phyloP scores from a whole-genome alignment of 2,329 filamentous ascomycete species.

The Pyrenochaeta sp. region DNA sequence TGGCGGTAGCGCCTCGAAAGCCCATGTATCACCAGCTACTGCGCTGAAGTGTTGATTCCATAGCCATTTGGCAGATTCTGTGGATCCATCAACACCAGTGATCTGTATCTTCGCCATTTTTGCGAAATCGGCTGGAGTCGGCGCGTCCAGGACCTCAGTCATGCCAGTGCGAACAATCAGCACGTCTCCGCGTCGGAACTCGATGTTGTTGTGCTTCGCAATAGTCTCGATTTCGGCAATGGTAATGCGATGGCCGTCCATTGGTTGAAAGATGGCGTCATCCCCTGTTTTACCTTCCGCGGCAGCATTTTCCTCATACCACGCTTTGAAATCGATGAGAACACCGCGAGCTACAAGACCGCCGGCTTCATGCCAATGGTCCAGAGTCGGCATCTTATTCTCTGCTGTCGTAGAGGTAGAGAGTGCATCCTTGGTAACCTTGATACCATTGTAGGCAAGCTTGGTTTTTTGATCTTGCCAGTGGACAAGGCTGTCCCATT shows the following conservation, averaged over 20 bases:
- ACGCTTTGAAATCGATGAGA: slow-evolving; percentile 19
- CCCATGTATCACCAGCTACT: slow-evolving; percentile 67
- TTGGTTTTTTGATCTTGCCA: slow-evolving; percentile 15
- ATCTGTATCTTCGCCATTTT: slow-evolving; percentile 11
- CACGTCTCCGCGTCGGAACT: slow-evolving; percentile 23
- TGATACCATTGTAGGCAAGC: slow-evolving; percentile 22
- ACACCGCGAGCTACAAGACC: slow-evolving; percentile 21
- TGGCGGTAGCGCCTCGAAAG: slow-evolving; percentile 64
- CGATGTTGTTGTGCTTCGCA: slow-evolving; percentile 9
- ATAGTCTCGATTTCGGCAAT: slow-evolving; percentile 19
- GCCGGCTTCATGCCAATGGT: slow-evolving; percentile 20
- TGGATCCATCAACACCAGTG: slow-evolving; percentile 14
- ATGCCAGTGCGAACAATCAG: slow-evolving; percentile 29
- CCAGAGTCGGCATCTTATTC: slow-evolving; percentile 20
- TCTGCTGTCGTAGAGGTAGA: slow-evolving; percentile 7
- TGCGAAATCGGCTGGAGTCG: slow-evolving; percentile 13
- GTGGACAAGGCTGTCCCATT: slow-evolving; percentile 44
- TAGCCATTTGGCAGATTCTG: slow-evolving; percentile 66
- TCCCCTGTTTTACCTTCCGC: slow-evolving; percentile 13
- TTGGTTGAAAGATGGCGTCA: slow-evolving; percentile 15
- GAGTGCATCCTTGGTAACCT: slow-evolving; percentile 18
- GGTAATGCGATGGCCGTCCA: slow-evolving; percentile 22
- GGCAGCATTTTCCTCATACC: slow-evolving; percentile 16
- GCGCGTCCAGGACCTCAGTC: slow-evolving; percentile 10
- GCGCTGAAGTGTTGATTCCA: slow-evolving; percentile 71